These are phyloP conservation scores for Mortierella hygrophila DNA, from an alignment of 192 early-diverging fungal genomes.

Conservation along the genomic window DNA sequence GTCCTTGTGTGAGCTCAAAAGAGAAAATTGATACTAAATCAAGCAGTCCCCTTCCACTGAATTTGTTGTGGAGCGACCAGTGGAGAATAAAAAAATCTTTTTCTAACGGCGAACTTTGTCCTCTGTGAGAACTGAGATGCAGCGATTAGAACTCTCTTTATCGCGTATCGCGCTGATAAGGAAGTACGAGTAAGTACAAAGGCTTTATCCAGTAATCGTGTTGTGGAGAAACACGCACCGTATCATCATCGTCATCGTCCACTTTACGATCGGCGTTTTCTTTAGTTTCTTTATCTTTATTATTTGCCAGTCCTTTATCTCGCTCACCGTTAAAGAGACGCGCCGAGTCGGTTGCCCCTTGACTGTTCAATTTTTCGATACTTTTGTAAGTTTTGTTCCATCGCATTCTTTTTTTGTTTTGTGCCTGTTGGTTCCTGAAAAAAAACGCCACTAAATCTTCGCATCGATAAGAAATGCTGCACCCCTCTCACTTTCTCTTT, in stretches of 20 bases:
- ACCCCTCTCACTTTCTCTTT: background rate
- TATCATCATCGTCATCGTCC: background rate
- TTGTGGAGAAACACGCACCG: background rate
- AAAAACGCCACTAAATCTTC: background rate
- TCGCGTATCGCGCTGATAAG: conserved; percentile 8
- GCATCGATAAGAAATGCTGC: background rate
- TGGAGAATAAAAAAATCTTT: background rate
- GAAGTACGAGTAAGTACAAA: background rate
- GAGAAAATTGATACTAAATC: background rate
- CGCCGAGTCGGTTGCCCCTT: background rate
- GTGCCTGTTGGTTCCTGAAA: background rate
- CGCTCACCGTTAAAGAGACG: background rate
- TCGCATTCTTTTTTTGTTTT: conserved; percentile 5
- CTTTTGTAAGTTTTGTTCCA: background rate
- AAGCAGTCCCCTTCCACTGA: background rate
- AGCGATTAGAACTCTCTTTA: background rate
- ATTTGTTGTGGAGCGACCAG: background rate
- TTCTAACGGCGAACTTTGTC: background rate
- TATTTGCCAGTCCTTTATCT: background rate
- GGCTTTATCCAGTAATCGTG: background rate
- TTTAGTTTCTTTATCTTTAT: background rate
- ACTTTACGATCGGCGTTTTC: background rate
- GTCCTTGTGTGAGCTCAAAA: background rate
- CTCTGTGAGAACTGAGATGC: background rate
- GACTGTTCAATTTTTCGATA: background rate